Conservation (phyloP, 163 green algal genomes). For the Dunaliella salina region DNA sequence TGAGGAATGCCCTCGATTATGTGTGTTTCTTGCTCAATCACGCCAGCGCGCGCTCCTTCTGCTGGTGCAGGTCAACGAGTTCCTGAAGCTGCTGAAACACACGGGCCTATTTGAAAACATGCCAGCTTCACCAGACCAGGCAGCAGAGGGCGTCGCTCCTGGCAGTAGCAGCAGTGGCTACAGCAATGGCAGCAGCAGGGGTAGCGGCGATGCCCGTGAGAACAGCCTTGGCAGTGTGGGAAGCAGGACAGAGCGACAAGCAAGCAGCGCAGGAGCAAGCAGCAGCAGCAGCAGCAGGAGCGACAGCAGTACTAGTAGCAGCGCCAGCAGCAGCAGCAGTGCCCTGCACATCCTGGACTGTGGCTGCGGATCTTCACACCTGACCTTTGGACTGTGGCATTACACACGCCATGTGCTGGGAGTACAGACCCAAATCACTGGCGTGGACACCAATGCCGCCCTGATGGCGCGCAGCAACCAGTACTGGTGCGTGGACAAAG, state of each 20-base stretch:
- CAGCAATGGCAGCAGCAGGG: slow-evolving; percentile 20
- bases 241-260: neutral
- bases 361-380: slow-evolving; percentile 48
- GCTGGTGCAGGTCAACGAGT: slow-evolving; percentile 49
- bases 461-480: slow-evolving; percentile 44
- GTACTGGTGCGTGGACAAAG: slow-evolving; percentile 37
- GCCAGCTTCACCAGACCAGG: neutral
- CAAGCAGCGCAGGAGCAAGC: neutral
- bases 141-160: neutral
- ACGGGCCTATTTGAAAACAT: slow-evolving; percentile 31
- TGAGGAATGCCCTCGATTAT: too few relatives aligned
- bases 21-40: too few relatives aligned
- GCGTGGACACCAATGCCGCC: slow-evolving; percentile 44
- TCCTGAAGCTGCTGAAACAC: slow-evolving; percentile 53
- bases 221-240: too few relatives aligned
- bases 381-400: slow-evolving; percentile 52
- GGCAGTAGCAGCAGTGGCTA: slow-evolving; percentile 20
- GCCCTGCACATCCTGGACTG: slow-evolving; percentile 46
- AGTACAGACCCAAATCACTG: slow-evolving; percentile 15
- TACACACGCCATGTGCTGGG: slow-evolving; percentile 46
- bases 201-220: neutral
- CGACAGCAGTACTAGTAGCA: neutral
- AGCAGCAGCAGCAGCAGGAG: slow-evolving; percentile 11
- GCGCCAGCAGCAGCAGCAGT: slow-evolving; percentile 2
- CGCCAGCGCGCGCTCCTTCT: too few relatives aligned